Conservation (phyloP, 129 eudicot genomes). For the Flaveria ramosissima region DNA sequence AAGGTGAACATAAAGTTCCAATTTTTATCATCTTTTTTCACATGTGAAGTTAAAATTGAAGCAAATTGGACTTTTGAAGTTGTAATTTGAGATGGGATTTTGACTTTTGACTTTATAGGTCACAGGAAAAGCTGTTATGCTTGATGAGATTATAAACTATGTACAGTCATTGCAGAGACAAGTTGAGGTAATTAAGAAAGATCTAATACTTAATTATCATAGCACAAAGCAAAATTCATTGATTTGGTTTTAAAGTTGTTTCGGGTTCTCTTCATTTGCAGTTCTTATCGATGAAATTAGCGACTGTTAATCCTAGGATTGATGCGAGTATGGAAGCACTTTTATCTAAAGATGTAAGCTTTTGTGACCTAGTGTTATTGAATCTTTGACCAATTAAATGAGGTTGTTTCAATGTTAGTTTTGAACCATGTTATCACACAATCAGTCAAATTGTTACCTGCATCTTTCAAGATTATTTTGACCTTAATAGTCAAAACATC, state of each 20-base stretch:
- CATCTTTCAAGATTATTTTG: neutral
- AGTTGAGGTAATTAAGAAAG: constrained; percentile 68
- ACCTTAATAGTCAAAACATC: neutral
- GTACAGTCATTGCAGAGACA: constrained; percentile 83
- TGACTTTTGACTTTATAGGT: constrained; percentile 41
- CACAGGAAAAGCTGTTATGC: constrained; percentile 90
- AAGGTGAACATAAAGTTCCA: constrained; percentile 51
- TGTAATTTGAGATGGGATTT: constrained; percentile 27
- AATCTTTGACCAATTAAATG: neutral
- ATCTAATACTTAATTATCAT: neutral
- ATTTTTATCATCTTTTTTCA: neutral
- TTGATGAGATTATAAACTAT: constrained; percentile 92
- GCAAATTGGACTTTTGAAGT: neutral
- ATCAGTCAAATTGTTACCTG: neutral
- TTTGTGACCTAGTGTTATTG: neutral
- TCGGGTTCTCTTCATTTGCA: constrained; percentile 31
- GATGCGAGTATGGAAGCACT: constrained; percentile 71
- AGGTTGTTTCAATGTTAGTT: neutral
- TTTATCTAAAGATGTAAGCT: constrained; percentile 76
- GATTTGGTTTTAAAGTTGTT: neutral
- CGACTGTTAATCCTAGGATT: constrained; percentile 79
- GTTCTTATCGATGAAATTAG: constrained; percentile 95
- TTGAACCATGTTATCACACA: neutral
- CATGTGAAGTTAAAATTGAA: neutral
- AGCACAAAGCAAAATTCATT: neutral